Percentiles rank a stretch among this genome's conserved stretches.
Evolutionary conservation across 2,329 filamentous ascomycete species (phyloP).

Genomic region (Colletotrichum limetticola): DNA sequence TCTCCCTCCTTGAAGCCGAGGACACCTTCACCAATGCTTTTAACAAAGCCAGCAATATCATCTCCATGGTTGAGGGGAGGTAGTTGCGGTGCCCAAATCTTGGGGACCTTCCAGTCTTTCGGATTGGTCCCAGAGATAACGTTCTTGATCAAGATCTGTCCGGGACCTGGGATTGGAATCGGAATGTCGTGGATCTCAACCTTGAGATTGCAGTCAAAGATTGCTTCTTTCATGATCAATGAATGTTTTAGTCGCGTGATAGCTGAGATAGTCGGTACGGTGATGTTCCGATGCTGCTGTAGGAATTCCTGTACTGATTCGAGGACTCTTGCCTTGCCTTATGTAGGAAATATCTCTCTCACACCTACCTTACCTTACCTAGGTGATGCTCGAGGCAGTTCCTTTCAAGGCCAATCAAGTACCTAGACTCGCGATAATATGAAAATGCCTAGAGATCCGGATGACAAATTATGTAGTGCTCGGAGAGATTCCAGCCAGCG

Average conservation of each 20-base stretch:
- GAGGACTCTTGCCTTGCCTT: neutral
- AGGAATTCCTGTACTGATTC: neutral
- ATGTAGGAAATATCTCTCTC: neutral
- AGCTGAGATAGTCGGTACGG: too few relatives aligned
- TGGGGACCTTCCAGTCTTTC: conserved; percentile 39
- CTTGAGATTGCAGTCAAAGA: neutral
- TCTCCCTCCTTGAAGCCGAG: conserved; percentile 47
- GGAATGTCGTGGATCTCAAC: conserved; percentile 1
- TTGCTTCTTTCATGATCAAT: conserved; percentile 4
- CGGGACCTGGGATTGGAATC: conserved; percentile 26
- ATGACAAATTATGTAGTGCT: neutral
- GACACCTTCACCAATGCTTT: conserved; percentile 34
- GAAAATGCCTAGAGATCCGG: neutral
- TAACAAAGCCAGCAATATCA: conserved; percentile 38
- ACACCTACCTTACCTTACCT: too few relatives aligned
- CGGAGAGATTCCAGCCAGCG: neutral
- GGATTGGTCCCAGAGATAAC: conserved; percentile 37
- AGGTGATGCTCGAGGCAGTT: neutral
- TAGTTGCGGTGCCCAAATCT: neutral
- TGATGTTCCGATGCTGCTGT: neutral
- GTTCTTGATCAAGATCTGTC: conserved; percentile 32
- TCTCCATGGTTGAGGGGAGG: conserved; percentile 33
- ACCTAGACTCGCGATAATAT: neutral
- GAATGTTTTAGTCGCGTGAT: too few relatives aligned
- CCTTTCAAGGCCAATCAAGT: neutral